Base-by-base conservation (phyloP, 495 filamentous ascomycete genomes). In the Penicillium parvum region DNA sequence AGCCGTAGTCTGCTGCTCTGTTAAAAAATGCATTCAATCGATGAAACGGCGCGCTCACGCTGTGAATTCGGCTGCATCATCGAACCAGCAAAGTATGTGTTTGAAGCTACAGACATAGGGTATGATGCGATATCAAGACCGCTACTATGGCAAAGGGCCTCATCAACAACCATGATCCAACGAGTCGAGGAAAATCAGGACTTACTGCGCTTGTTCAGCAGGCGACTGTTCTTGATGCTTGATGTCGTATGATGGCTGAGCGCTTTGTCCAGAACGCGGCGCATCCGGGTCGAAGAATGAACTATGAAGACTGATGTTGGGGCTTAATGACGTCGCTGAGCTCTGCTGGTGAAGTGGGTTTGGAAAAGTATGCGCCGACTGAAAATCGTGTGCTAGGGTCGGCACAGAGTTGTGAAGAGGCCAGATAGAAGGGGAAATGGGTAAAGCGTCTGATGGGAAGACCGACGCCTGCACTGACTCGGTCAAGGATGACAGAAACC, bases 91-190 rank as follows among this genome's bases (percentile, higher is more conserved):
- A 58, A 53, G 39, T 55, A 58, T 27, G 48, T 10, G 15, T 52
- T 46, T 49, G 57, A 55, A 55, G 44, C 48, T 40, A 51, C 57
- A 14, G 57, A 58, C 57, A 61, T 61, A 37, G 48, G 46, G 51
- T 45, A 53, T 32, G 48, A 37, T 49, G 43, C 41, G 29, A 53
- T 48, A 22, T 30, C 57, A 53, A 55, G 54, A 21, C 41, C 35
- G 29, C 50, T 58, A 35, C 12, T 34, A 37, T 27, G 26, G 22
- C 7, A 6, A 30, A 15, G 7, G 12, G 8, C 7, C 3, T 6
- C 6, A 30, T 30, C 28, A 30, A 15, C n/a, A 15, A 15, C 16
- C 12, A 4, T 30, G n/a, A 2, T 30, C 8, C 7, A 15, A 4
- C 12, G n/a, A 14, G 2, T 30, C n/a, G 5, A 30, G 15, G 15